Evolutionary conservation across 371 early-diverging fungal genomes (phyloP).

Genomic region (Actinomortierella wolfii): DNA sequence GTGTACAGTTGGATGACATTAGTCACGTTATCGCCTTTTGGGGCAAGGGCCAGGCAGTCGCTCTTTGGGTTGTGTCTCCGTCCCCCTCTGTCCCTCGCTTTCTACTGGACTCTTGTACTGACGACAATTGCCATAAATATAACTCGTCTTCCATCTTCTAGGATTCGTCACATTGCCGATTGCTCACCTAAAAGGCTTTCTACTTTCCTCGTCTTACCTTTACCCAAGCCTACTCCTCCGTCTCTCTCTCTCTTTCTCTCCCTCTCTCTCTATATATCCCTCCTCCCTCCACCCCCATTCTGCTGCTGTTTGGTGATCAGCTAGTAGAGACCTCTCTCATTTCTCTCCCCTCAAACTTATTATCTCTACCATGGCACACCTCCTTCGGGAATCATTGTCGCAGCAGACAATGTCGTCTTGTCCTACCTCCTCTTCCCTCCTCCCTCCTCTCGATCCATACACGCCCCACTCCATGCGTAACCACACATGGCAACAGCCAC

Average conservation of each 20-base stretch:
- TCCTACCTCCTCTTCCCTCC: background rate
- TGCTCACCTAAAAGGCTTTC: too few relatives aligned
- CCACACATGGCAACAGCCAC: conserved; percentile 11
- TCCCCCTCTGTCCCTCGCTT: too few relatives aligned
- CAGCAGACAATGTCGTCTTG: background rate
- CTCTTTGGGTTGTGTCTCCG: too few relatives aligned
- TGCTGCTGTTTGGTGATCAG: background rate
- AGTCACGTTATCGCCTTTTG: too few relatives aligned
- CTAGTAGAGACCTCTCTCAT: background rate
- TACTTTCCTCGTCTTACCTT: background rate
- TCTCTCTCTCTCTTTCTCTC: conserved; percentile 3
- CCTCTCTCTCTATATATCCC: conserved; percentile 1
- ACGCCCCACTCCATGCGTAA: conserved; percentile 21
- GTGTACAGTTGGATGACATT: too few relatives aligned
- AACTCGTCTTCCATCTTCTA: too few relatives aligned
- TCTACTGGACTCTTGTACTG: too few relatives aligned
- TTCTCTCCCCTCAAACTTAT: background rate
- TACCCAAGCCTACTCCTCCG: background rate
- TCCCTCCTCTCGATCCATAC: conserved; percentile 15
- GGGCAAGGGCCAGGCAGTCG: too few relatives aligned
- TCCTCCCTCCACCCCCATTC: background rate
- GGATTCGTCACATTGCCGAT: too few relatives aligned
- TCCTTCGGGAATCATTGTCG: too few relatives aligned
- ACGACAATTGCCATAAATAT: too few relatives aligned
- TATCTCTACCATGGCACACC: conserved; percentile 4